Conservation (phyloP, 202 grass and related monocot species). For the Setaria viridis region DNA sequence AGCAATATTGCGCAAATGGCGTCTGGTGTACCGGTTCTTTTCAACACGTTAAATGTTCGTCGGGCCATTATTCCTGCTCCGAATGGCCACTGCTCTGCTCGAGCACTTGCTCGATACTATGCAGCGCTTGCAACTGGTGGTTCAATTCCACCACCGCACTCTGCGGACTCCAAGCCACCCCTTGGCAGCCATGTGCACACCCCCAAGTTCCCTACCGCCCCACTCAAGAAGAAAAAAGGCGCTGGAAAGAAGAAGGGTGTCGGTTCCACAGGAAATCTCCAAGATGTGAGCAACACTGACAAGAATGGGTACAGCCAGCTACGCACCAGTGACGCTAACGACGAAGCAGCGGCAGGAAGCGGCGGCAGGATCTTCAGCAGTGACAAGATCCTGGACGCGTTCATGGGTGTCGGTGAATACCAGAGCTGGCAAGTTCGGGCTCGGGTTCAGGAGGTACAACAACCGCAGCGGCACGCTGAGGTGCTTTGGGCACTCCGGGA, state of each 20-base stretch:
- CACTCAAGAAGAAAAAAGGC: conserved; percentile 56
- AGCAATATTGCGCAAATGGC: conserved; percentile 70
- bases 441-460: conserved; percentile 86
- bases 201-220: conserved; percentile 53
- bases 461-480: conserved; percentile 32
- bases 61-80: conserved; percentile 86
- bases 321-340: conserved; percentile 43
- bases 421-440: conserved; percentile 76
- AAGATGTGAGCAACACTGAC: conserved; percentile 21
- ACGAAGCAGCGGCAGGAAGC: conserved; percentile 8
- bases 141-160: conserved; percentile 70
- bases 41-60: conserved; percentile 86
- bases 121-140: conserved; percentile 64
- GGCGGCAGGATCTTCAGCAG: conserved; percentile 58
- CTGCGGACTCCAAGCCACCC: conserved; percentile 45
- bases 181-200: conserved; percentile 80
- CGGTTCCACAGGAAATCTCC: conserved; percentile 2
- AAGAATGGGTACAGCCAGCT: conserved; percentile 64
- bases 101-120: conserved; percentile 88
- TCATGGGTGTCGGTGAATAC: conserved; percentile 74
- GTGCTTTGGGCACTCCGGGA: conserved; percentile 84
- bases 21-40: conserved; percentile 64
- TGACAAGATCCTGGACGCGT: conserved; percentile 72
- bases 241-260: conserved; percentile 10
- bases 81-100: conserved; percentile 89